phyloP scores from a whole-genome alignment of 1,139 yeast genomes.

The Nakaseomyces sp. region DNA sequence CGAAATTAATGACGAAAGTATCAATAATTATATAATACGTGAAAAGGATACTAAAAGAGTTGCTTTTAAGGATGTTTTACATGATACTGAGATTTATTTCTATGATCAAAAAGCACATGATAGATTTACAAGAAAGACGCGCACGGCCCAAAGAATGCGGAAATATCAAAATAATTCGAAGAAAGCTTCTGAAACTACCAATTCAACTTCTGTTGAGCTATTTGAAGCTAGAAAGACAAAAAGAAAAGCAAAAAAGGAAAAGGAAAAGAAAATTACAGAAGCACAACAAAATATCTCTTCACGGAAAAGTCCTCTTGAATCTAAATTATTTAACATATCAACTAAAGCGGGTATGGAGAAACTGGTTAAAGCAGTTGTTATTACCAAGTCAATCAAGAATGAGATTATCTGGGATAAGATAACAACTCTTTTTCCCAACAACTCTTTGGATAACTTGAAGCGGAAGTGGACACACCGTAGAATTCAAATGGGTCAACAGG shows the following conservation, averaged over 20 bases:
- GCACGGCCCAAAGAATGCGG: slow-evolving; percentile 28
- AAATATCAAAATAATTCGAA: slow-evolving; percentile 20
- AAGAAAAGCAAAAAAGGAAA: slow-evolving; percentile 1
- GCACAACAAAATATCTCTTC: background rate
- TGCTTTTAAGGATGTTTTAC: slow-evolving; percentile 22
- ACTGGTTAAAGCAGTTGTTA: slow-evolving; percentile 26
- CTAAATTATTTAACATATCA: slow-evolving; percentile 15
- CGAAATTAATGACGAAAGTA: slow-evolving; percentile 14
- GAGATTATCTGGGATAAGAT: slow-evolving; percentile 29
- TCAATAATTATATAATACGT: slow-evolving; percentile 16
- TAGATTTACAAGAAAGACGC: slow-evolving; percentile 25
- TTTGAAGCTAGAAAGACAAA: slow-evolving; percentile 6
- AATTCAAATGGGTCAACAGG: slow-evolving; percentile 29
- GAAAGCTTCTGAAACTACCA: background rate
- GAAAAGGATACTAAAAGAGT: slow-evolving; percentile 25
- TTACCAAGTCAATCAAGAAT: slow-evolving; percentile 30
- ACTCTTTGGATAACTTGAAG: slow-evolving; percentile 27
- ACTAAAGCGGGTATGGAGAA: slow-evolving; percentile 25
- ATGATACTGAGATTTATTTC: slow-evolving; percentile 29
- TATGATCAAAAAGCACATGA: slow-evolving; percentile 28
- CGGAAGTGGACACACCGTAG: slow-evolving; percentile 29
- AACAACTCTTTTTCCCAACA: slow-evolving; percentile 26
- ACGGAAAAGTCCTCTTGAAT: background rate
- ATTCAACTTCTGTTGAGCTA: background rate
- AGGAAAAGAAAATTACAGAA: background rate